These are phyloP conservation scores for Peronospora farinosa DNA, from an alignment of 352 stramenopile genomes.

Conservation along the genomic window DNA sequence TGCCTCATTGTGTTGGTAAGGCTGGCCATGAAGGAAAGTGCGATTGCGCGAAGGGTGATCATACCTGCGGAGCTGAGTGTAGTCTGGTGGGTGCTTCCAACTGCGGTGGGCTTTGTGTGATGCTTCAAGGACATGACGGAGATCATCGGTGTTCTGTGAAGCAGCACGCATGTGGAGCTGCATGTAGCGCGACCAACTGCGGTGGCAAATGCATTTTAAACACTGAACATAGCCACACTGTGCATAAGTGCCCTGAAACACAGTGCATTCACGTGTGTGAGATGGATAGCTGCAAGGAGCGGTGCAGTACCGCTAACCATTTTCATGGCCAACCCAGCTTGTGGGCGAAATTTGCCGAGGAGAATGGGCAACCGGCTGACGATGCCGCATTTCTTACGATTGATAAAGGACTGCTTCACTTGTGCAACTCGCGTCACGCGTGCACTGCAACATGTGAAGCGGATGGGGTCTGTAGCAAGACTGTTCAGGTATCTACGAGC, in stretches of 20 bases:
- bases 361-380: slow-evolving; percentile 12
- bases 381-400: too few relatives aligned
- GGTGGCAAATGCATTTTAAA: slow-evolving; percentile 28
- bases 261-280: slow-evolving; percentile 32
- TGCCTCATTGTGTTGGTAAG: slow-evolving; percentile 23
- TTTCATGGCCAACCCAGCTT: slow-evolving; percentile 28
- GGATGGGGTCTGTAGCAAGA: slow-evolving; percentile 33
- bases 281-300: slow-evolving; percentile 29
- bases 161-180: slow-evolving; percentile 26
- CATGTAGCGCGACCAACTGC: slow-evolving; percentile 32
- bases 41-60: slow-evolving; percentile 33
- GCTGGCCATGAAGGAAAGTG: slow-evolving; percentile 36
- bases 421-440: slow-evolving; percentile 29
- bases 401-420: slow-evolving; percentile 6
- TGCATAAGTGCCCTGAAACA: slow-evolving; percentile 33
- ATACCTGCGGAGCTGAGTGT: slow-evolving; percentile 33
- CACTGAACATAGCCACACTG: slow-evolving; percentile 22
- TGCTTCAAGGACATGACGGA: slow-evolving; percentile 17
- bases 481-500: slow-evolving; percentile 26
- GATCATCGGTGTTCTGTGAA: slow-evolving; percentile 34
- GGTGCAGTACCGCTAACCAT: slow-evolving; percentile 31
- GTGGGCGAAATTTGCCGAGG: slow-evolving; percentile 14
- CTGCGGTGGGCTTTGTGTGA: slow-evolving; percentile 26
- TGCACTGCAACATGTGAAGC: slow-evolving; percentile 26
- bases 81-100: slow-evolving; percentile 26